A percentile compares a stretch with the other conserved stretches of the same genome.
phyloP scores from a whole-genome alignment of 768 basidiomycete species.

The Cystofilobasidium bisporidii region DNA sequence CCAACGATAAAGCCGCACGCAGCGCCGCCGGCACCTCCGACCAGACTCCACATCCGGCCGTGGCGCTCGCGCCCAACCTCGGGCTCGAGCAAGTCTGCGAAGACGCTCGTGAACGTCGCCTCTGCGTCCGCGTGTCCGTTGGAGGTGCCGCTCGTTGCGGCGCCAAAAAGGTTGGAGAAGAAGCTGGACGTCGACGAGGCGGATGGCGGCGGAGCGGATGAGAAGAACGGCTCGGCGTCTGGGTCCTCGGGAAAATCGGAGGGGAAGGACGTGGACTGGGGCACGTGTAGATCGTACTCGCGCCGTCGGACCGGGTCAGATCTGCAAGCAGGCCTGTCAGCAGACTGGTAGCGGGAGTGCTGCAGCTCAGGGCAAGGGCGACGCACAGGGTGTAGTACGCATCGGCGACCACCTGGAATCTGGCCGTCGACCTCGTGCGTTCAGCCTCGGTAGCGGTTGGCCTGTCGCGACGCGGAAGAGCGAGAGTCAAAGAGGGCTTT shows the following conservation, averaged over 20 bases:
- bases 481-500: too few species aligned
- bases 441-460: constrained; percentile 10
- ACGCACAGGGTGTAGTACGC: constrained; percentile 67
- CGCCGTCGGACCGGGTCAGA: constrained; percentile 51
- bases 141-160: neutral
- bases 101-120: constrained; percentile 23
- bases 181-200: constrained; percentile 26
- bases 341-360: too few species aligned
- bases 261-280: constrained; percentile 27
- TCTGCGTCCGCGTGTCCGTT: constrained; percentile 23
- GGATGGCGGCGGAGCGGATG: constrained; percentile 11
- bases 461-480: too few species aligned
- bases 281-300: constrained; percentile 41
- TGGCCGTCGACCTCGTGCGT: constrained; percentile 20
- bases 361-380: too few species aligned
- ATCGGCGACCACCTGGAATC: constrained; percentile 67
- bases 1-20: constrained; percentile 53
- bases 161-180: constrained; percentile 34
- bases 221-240: constrained; percentile 3
- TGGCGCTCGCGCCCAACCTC: constrained; percentile 11
- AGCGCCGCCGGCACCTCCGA: constrained; percentile 46
- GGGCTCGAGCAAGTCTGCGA: constrained; percentile 19
- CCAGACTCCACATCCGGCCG: constrained; percentile 23
- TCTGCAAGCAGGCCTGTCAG: too few species aligned
- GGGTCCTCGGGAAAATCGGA: constrained; percentile 6